These are phyloP conservation scores for Helotiales sp. DNA, from an alignment of 2,329 filamentous ascomycete genomes.

Conservation along the genomic window DNA sequence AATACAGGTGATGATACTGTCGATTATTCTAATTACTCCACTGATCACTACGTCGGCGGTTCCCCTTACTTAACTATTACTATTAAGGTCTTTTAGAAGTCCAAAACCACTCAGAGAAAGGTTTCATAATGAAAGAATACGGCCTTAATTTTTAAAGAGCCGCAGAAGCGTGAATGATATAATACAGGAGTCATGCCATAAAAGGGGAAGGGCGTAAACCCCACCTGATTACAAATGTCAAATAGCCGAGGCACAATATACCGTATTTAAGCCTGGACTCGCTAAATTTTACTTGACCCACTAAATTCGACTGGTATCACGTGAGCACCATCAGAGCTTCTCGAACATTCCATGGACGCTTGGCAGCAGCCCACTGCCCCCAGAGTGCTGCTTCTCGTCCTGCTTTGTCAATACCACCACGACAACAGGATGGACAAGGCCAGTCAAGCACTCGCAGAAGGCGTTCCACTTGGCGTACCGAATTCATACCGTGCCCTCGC, in stretches of 20 bases:
- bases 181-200: conserved; percentile 23
- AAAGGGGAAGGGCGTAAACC: conserved; percentile 4
- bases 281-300: too few species aligned
- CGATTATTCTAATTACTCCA: conserved; percentile 29
- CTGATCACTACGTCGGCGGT: conserved; percentile 30
- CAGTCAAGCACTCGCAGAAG: conserved; percentile 28
- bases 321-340: too few species aligned
- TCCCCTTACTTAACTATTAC: conserved; percentile 28
- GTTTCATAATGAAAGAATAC: conserved; percentile 4
- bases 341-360: not conserved
- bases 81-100: conserved; percentile 27
- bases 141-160: conserved; percentile 9
- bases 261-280: too few species aligned
- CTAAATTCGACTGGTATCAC: too few species aligned
- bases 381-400: too few species aligned
- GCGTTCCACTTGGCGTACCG: conserved; percentile 27
- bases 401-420: too few species aligned
- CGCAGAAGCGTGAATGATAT: conserved; percentile 12
- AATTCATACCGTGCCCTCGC: conserved; percentile 28
- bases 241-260: too few species aligned
- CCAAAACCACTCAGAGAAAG: conserved; percentile 25
- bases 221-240: conserved; percentile 20
- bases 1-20: conserved; percentile 23
- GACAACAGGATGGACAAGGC: conserved; percentile 23
- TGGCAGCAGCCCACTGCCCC: not conserved